Percentiles rank a stretch among this genome's conserved stretches.
phyloP scores from a whole-genome alignment of 192 early-diverging fungal genomes.

The Coemansia sp. region DNA sequence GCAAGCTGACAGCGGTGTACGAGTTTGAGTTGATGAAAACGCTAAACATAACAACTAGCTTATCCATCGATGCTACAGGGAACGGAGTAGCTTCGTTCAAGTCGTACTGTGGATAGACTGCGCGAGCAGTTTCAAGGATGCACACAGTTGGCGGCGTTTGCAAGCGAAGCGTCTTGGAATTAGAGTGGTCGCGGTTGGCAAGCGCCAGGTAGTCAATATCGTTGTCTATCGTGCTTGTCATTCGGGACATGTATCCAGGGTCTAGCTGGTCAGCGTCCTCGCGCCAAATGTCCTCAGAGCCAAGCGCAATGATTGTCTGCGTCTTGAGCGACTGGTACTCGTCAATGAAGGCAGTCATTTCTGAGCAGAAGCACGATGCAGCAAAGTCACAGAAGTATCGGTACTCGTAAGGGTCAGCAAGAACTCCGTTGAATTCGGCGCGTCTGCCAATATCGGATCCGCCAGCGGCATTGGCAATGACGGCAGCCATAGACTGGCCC shows the following conservation, averaged over 20 bases:
- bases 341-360: conserved; percentile 49
- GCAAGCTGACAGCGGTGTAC: conserved; percentile 41
- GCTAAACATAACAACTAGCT: conserved; percentile 47
- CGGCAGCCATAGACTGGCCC: conserved; percentile 17
- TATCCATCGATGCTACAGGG: conserved; percentile 48
- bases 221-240: conserved; percentile 25
- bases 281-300: conserved; percentile 41
- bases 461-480: conserved; percentile 27
- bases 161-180: conserved; percentile 19
- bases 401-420: conserved; percentile 47
- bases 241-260: conserved; percentile 24
- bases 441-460: conserved; percentile 25
- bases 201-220: conserved; percentile 28
- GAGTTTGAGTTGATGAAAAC: conserved; percentile 54
- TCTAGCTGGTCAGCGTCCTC: conserved; percentile 40
- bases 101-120: conserved; percentile 37
- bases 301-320: conserved; percentile 31
- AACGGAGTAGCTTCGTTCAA: conserved; percentile 35
- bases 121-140: conserved; percentile 44
- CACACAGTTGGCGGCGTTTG: conserved; percentile 43
- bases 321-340: conserved; percentile 50
- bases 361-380: conserved; percentile 53
- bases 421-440: conserved; percentile 40
- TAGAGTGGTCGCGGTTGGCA: conserved; percentile 20
- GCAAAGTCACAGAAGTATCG: conserved; percentile 52